These are phyloP conservation scores for Candida ovalis DNA, from an alignment of 805 yeast species.

Conservation along the genomic window DNA sequence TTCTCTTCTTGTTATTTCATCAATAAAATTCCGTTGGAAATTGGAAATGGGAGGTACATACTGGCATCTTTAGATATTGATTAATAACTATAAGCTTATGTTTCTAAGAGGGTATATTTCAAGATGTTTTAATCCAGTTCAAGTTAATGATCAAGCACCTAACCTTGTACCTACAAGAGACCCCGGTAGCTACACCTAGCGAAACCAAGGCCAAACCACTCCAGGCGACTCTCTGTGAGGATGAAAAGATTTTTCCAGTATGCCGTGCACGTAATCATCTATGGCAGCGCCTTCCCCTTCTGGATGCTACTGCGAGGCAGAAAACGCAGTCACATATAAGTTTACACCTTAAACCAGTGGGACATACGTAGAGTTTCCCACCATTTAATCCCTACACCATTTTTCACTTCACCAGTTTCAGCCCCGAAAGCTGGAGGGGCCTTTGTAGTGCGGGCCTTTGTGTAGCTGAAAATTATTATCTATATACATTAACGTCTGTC, in stretches of 20 bases:
- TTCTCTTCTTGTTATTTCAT: no score
- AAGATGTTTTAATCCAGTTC: no score
- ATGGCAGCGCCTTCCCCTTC: not conserved
- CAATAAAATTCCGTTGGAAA: not conserved
- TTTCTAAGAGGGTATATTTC: not conserved
- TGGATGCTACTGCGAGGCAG: not conserved
- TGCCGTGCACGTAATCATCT: not conserved
- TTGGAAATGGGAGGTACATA: constrained; percentile 1
- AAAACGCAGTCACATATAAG: constrained; percentile 4
- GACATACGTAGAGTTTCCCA: not conserved
- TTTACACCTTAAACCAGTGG: constrained; percentile 1
- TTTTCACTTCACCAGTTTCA: not conserved
- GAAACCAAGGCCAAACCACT: no score
- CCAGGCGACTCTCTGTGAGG: not conserved
- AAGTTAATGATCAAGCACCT: not conserved
- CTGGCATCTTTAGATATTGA: constrained; percentile 3
- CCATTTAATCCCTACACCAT: constrained; percentile 7
- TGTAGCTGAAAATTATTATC: not conserved
- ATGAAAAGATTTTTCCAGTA: not conserved
- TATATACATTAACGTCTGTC: no score
- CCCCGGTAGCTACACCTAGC: not conserved
- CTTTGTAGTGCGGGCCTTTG: not conserved
- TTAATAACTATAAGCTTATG: constrained; percentile 1
- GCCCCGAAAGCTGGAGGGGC: no score
- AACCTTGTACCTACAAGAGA: not conserved